Base-by-base conservation (phyloP, 495 filamentous ascomycete genomes). In the Pyrenopolyporus hunteri region DNA sequence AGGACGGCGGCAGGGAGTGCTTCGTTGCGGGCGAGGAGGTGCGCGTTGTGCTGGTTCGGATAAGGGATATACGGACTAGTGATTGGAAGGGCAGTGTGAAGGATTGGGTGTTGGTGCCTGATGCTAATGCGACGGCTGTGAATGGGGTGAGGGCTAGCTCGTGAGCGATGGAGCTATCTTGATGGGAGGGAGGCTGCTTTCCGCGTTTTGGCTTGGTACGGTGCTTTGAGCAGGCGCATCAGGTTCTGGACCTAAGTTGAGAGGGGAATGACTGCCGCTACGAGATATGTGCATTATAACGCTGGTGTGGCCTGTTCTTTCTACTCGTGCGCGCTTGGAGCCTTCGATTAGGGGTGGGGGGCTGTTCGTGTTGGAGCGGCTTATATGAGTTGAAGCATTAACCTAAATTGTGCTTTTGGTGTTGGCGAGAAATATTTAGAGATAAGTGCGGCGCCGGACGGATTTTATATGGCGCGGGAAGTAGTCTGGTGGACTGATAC, bases 21-120 rank as follows among this genome's bases (percentile, higher is more conserved):
- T 88, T 85, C 45, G 87, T 91, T 62, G 84, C 90, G 57, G 82
- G 83, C 7, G 82, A 85, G 63, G 84, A 91, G 71, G 86, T 88
- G 5, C 77, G 87, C 29, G 88, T 90, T 1, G 86, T 94, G 36
- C 84, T 89, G 20, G 91, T 95, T 19, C 80, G 80, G 64, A 85
- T 90, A 60, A 81, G 79, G 63, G 85, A 92, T 69, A 88, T 91
- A 55, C 77, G 89, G 47, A 89, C 91, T 62, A 86, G 88, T 35
- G 89, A 93, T 65, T 91, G 88, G 88, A 93, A 91, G 74, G 89
- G 89, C 19, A 82, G 81, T 16, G 88, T 92, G 3, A 82, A 84
- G 57, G 89, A 92, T 67, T 92, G 86, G 85, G 76, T 80, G 39
- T 73, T 92, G 76, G 58, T 83, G 81, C 72, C 85, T 4, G 69